phyloP scores from a whole-genome alignment of 2,329 filamentous ascomycete genomes.

The Coleophoma cylindrospora region DNA sequence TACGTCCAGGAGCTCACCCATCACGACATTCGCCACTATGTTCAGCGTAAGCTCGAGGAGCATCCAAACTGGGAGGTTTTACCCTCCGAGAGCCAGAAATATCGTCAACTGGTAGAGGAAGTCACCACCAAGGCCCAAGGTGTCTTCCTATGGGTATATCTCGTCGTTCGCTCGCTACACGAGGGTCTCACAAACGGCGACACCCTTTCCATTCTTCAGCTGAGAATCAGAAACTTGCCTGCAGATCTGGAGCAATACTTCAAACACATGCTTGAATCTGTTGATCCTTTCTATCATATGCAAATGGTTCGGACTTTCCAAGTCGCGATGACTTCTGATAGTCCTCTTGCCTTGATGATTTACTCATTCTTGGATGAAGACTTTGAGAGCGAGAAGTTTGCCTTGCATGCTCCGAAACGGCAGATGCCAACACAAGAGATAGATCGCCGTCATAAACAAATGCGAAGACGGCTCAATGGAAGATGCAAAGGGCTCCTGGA shows the following conservation, averaged over 20 bases:
- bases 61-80: conserved; percentile 6
- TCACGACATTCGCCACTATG: conserved; percentile 3
- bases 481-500: conserved; percentile 16
- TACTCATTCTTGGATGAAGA: conserved; percentile 6
- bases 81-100: neutral
- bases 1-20: conserved; percentile 1
- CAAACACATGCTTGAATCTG: conserved; percentile 6
- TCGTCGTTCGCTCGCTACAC: conserved; percentile 8
- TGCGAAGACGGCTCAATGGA: conserved; percentile 11
- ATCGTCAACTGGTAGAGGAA: neutral
- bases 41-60: conserved; percentile 1
- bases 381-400: conserved; percentile 1
- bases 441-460: conserved; percentile 4
- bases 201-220: conserved; percentile 2
- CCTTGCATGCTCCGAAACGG: neutral
- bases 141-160: conserved; percentile 12
- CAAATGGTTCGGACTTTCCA: conserved; percentile 7
- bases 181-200: conserved; percentile 7
- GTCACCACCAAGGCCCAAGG: conserved; percentile 2
- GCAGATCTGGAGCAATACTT: conserved; percentile 5
- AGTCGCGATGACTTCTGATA: conserved; percentile 1
- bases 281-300: conserved; percentile 5
- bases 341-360: conserved; percentile 4
- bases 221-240: conserved; percentile 1
- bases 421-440: conserved; percentile 1